These are phyloP conservation scores for Cystofilobasidium capitatum DNA, from an alignment of 768 basidiomycete genomes.

Conservation along the genomic window DNA sequence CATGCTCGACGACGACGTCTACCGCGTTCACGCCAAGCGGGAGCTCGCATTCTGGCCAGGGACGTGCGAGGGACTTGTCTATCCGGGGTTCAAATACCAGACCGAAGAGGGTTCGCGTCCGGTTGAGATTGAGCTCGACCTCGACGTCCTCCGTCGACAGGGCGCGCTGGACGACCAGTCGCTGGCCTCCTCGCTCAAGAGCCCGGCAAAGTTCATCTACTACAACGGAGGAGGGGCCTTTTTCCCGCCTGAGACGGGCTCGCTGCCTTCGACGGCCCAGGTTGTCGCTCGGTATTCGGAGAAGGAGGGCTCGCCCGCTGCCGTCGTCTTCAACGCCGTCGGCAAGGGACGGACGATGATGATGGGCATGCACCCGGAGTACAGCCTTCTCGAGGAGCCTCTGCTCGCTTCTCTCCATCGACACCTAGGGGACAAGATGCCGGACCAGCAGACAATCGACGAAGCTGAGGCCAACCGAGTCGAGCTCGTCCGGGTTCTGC, in stretches of 20 bases:
- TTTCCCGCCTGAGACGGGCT: conserved; percentile 28
- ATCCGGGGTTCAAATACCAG: conserved; percentile 43
- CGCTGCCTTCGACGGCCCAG: conserved; percentile 28
- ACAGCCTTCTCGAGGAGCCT: conserved; percentile 44
- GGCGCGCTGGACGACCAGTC: conserved; percentile 3
- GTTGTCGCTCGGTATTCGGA: conserved; percentile 42
- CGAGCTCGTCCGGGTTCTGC: neutral
- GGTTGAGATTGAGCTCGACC: conserved; percentile 35
- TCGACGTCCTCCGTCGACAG: conserved; percentile 24
- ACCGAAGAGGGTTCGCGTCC: conserved; percentile 44
- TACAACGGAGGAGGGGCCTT: conserved; percentile 47
- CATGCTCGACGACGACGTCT: conserved; percentile 38
- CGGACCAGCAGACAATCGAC: conserved; percentile 21
- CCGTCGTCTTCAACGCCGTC: conserved; percentile 42
- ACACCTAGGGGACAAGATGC: conserved; percentile 26
- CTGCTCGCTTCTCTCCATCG: conserved; percentile 27
- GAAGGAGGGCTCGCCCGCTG: conserved; percentile 33
- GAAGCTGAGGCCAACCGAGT: conserved; percentile 32
- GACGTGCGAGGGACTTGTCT: conserved; percentile 42
- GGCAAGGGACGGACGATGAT: conserved; percentile 49
- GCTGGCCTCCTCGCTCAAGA: neutral
- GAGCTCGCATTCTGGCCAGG: conserved; percentile 45
- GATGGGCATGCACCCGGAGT: conserved; percentile 55
- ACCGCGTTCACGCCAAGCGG: conserved; percentile 42
- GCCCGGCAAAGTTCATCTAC: conserved; percentile 33